These are phyloP conservation scores for Tylopilus plumbeoviolaceoides DNA, from an alignment of 768 basidiomycete species.

Conservation along the genomic window DNA sequence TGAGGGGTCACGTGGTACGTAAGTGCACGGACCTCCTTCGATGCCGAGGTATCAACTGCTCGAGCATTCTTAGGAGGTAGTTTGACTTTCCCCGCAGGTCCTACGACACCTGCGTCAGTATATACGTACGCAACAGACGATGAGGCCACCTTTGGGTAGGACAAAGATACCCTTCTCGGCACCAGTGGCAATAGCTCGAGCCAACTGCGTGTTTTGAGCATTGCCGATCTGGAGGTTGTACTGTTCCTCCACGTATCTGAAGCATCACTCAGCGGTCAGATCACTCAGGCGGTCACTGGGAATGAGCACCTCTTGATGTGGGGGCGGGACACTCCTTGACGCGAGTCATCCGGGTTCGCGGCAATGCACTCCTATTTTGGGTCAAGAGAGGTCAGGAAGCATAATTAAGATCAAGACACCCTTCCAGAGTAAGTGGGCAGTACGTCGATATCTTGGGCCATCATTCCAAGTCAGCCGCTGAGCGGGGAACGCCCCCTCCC, in stretches of 20 bases:
- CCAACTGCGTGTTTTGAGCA: slow-evolving; percentile 74
- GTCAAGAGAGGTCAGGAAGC: slow-evolving; percentile 18
- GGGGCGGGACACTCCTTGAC: slow-evolving; percentile 81
- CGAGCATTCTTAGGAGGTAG: slow-evolving; percentile 58
- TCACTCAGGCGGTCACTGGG: slow-evolving; percentile 5
- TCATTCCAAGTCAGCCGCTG: slow-evolving; percentile 13
- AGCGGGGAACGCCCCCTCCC: slow-evolving; percentile 23
- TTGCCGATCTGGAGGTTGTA: slow-evolving; percentile 80
- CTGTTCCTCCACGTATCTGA: slow-evolving; percentile 76
- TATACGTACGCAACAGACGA: slow-evolving; percentile 1
- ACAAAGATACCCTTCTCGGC: slow-evolving; percentile 79
- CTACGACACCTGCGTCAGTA: slow-evolving; percentile 18
- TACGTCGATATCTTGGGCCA: background rate
- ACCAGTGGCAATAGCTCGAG: slow-evolving; percentile 77
- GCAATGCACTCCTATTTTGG: slow-evolving; percentile 75
- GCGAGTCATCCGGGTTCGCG: slow-evolving; percentile 68
- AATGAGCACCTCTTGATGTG: slow-evolving; percentile 85
- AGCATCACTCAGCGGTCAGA: slow-evolving; percentile 16
- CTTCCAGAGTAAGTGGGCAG: slow-evolving; percentile 5
- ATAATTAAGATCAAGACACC: slow-evolving; percentile 7
- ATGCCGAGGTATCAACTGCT: slow-evolving; percentile 45
- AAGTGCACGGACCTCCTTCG: slow-evolving; percentile 51
- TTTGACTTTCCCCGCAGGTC: slow-evolving; percentile 57
- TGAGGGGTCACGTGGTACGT: slow-evolving; percentile 19
- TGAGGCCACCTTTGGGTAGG: slow-evolving; percentile 74